Evolutionary conservation across 78 protist genomes (phyloP), one percentile per base, ranked within the genome.

Genomic region (Protostelium mycophagum): DNA sequence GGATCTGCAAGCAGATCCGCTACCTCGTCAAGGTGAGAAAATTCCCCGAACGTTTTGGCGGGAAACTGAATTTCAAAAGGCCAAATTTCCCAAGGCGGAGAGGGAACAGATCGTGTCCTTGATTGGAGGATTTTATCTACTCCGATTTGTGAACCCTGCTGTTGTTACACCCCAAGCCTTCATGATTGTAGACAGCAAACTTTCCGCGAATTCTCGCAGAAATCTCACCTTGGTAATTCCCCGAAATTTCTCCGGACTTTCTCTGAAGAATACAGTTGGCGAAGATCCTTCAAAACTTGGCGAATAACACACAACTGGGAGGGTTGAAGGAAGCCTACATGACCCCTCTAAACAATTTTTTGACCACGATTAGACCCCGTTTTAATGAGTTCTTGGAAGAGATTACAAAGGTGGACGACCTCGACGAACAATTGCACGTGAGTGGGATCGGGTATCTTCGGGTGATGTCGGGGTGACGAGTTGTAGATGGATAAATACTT

Each of bases 111-210:
- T 90, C 35, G 39, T 85, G 38, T 92, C 94, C 28, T 36, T 90
- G 28, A 86, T 95, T 34, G 97, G 97, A 34, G 97, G 95, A 34
- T 95, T 95, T 87, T 88, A 88, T 83, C 23, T 92, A 1, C 91
- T 95, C 28, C 95, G 97, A 38, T 95, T 89, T 34, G 83, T 95
- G 63, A 95, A 95, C 36, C 97, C 97, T 0, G 97, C 97, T 1
- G 92, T 95, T 0, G 92, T 95, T 1, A 90, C 95, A 0, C 97
- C 97, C 1, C 83, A 88, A 31, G 95, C 96, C 1, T 92, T 85
- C 87, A 92, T 86, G 93, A 84, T 91, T 83, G 87, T 92, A n/a
- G 91, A 92, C 35, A 38, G 38, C 39, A 88, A 88, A 73, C 95
- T 91, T n/a, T 83, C 94, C 34, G 51, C 83, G 29, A 37, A 38